A percentile compares a stretch with the other conserved stretches of the same genome.
Evolutionary conservation across 2,329 filamentous ascomycete genomes (phyloP).

Genomic region (Nemania abortiva): DNA sequence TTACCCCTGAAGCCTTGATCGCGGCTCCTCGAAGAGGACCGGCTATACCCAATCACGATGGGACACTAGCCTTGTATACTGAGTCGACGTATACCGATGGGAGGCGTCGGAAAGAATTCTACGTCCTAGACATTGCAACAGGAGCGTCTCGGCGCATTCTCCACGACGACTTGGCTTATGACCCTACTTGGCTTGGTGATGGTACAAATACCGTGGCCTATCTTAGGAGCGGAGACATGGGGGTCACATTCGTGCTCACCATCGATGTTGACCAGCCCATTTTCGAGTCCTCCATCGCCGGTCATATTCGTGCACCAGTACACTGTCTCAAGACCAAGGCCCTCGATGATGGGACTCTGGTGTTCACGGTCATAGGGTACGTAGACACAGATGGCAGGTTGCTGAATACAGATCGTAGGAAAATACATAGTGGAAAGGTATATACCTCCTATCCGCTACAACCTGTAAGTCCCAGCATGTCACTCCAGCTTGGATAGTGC

Average conservation of each 20-base stretch:
- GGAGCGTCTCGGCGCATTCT: conserved; percentile 47
- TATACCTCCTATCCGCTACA: conserved; percentile 53
- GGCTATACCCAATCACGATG: conserved; percentile 57
- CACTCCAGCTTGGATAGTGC: neutral
- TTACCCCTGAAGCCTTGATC: conserved; percentile 53
- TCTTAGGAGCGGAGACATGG: conserved; percentile 49
- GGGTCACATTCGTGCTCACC: conserved; percentile 51
- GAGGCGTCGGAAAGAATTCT: conserved; percentile 50
- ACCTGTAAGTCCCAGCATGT: conserved; percentile 47
- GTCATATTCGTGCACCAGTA: conserved; percentile 52
- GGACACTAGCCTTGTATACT: conserved; percentile 57
- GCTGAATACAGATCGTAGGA: conserved; percentile 50
- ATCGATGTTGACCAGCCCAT: conserved; percentile 43
- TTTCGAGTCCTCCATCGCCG: conserved; percentile 46
- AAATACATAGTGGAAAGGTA: conserved; percentile 50
- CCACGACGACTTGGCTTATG: conserved; percentile 48
- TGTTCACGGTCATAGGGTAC: conserved; percentile 53
- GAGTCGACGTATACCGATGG: conserved; percentile 54
- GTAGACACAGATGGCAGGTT: conserved; percentile 51
- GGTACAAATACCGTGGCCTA: conserved; percentile 50
- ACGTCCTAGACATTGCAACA: conserved; percentile 52
- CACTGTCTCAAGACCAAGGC: conserved; percentile 51
- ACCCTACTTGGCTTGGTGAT: conserved; percentile 55
- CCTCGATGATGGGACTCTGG: conserved; percentile 53
- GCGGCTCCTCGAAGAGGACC: conserved; percentile 49